These are phyloP conservation scores for Botryotinia globosa DNA, from an alignment of 2,329 filamentous ascomycete species.

Conservation along the genomic window DNA sequence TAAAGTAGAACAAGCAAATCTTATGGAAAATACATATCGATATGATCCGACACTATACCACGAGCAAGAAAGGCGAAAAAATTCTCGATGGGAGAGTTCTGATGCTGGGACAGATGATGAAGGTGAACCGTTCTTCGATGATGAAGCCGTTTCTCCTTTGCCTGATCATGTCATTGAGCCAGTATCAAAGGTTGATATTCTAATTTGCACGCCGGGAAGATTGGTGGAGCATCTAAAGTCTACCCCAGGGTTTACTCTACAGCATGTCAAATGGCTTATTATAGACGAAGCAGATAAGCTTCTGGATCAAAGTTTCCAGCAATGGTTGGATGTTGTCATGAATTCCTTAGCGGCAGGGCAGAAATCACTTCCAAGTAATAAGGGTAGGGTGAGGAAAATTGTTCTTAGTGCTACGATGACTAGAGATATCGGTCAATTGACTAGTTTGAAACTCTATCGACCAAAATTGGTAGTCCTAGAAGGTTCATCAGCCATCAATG, in stretches of 20 bases:
- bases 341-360: slow-evolving; percentile 47
- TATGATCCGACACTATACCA: slow-evolving; percentile 65
- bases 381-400: slow-evolving; percentile 65
- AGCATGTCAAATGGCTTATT: slow-evolving; percentile 80
- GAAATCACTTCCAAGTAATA: not conserved
- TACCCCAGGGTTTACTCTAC: slow-evolving; percentile 77
- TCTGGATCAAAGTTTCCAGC: slow-evolving; percentile 86
- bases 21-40: slow-evolving; percentile 62
- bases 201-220: slow-evolving; percentile 88
- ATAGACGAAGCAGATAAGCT: slow-evolving; percentile 94
- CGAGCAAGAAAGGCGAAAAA: slow-evolving; percentile 41
- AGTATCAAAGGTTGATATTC: slow-evolving; percentile 74
- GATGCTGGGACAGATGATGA: slow-evolving; percentile 46
- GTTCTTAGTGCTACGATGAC: slow-evolving; percentile 93
- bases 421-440: slow-evolving; percentile 75
- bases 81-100: slow-evolving; percentile 47
- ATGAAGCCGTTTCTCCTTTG: slow-evolving; percentile 43
- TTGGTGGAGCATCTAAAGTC: slow-evolving; percentile 86
- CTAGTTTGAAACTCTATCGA: slow-evolving; percentile 66
- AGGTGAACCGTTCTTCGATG: slow-evolving; percentile 38
- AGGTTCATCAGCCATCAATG: slow-evolving; percentile 38
- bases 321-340: slow-evolving; percentile 77
- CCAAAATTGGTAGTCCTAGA: slow-evolving; percentile 78
- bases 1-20: slow-evolving; percentile 57
- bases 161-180: slow-evolving; percentile 63